A percentile compares a stretch with the other conserved stretches of the same genome.
These are phyloP conservation scores for Dioscorea zingiberensis DNA, from an alignment of 106 monocot genomes.

Conservation along the genomic window DNA sequence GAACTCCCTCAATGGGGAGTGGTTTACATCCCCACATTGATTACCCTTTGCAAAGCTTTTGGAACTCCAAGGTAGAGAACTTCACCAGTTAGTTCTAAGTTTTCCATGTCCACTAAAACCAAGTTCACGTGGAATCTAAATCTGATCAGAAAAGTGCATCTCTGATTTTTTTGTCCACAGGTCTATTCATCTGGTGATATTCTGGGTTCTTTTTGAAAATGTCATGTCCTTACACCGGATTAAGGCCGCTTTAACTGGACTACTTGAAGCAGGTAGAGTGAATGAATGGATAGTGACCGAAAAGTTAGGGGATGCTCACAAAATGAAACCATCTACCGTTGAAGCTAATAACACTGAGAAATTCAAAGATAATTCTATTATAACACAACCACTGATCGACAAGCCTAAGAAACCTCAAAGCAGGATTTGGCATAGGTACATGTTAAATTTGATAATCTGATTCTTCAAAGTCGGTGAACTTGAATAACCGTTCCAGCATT, in stretches of 20 bases:
- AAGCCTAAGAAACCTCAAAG: constrained; percentile 15
- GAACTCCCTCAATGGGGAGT: constrained; percentile 40
- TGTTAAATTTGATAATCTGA: background rate
- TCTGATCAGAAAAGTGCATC: no score
- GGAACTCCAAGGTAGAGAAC: constrained; percentile 43
- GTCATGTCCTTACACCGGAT: constrained; percentile 72
- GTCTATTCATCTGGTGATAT: constrained; percentile 50
- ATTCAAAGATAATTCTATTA: constrained; percentile 6
- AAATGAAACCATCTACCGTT: constrained; percentile 21
- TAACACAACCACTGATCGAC: constrained; percentile 4
- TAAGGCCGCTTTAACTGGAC: constrained; percentile 51
- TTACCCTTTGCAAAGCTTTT: constrained; percentile 39
- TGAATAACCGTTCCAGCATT: background rate
- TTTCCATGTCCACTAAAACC: background rate
- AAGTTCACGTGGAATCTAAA: no score
- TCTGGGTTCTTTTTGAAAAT: constrained; percentile 69
- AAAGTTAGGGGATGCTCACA: constrained; percentile 57
- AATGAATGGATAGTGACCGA: constrained; percentile 78
- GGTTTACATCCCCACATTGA: constrained; percentile 27
- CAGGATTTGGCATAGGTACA: constrained; percentile 33
- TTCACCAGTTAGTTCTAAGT: background rate
- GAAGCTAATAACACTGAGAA: constrained; percentile 6
- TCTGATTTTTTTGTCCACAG: constrained; percentile 19
- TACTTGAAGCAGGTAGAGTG: constrained; percentile 49
- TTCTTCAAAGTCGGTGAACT: background rate